Base-by-base conservation (phyloP, 2,329 filamentous ascomycete species). In the Hirsutella minnesotensis region DNA sequence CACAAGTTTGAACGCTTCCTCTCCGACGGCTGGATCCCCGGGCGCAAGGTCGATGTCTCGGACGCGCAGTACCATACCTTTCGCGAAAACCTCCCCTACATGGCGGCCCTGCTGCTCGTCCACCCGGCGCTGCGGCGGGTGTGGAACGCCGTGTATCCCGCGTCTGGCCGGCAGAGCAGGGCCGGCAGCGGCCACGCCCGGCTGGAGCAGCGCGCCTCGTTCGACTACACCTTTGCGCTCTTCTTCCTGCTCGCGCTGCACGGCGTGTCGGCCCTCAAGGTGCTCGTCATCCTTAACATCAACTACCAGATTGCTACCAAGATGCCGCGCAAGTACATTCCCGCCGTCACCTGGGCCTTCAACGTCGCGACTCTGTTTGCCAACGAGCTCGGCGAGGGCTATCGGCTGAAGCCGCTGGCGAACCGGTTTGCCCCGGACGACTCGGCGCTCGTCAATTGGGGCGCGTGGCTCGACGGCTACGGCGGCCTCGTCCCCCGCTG, bases 41-140 rank as follows among this genome's bases (percentile, higher is more conserved):
- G 90, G 21, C 83, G 90, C 46, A 86, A 86, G 72, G 86, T 96
- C 48, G 92, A 98, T 65, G 80, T 88, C 49, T 92, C 88, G 33
- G 92, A 98, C 64, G 63, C 75, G 27, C 92, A 98, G 62, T 98
- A 96, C 63, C 69, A 73, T 45, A 80, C 77, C 31, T 95, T 98
- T 58, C 81, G 94, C 51, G 69, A 75, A 47, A 96, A 96, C 56
- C 72, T 96, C 31, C 89, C 87, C 2, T 86, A 84, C 58, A 79
- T 96, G 61, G 70, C 77, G 9, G 51, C 80, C 9, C 75, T 96
- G 5, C 66, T 96, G 13, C 51, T 85, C 21, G 62, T 88, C 36
- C 92, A 98, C 59, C 90, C 89, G 1, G 58, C 94, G 3, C 64
- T 90, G 45, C 81, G 92, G 49, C 79, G 72, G 49, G 55, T 74